phyloP scores from a whole-genome alignment of 371 early-diverging fungal genomes.

The Mortierella sp. region DNA sequence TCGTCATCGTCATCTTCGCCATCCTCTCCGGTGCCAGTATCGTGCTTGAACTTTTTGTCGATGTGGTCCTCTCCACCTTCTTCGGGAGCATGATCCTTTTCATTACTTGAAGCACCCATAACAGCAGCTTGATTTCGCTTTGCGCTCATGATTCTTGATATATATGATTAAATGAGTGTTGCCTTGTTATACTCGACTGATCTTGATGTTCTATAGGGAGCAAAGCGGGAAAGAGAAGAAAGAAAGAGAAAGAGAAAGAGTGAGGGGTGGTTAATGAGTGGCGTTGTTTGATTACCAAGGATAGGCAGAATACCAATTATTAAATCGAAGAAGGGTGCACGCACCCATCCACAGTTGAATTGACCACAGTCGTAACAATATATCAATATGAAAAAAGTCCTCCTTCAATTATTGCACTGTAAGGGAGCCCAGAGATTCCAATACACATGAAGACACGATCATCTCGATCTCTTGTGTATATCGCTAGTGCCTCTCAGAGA shows the following conservation, averaged over 20 bases:
- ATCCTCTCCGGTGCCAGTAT: constrained; percentile 30
- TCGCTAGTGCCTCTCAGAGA: too few relatives aligned
- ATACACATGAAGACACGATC: too few relatives aligned
- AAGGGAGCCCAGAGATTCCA: too few relatives aligned
- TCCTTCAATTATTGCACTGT: too few relatives aligned
- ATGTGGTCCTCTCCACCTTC: constrained; percentile 26
- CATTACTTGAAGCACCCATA: neutral
- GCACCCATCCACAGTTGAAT: too few relatives aligned
- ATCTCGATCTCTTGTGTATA: too few relatives aligned
- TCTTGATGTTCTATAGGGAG: too few relatives aligned
- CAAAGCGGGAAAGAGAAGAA: neutral
- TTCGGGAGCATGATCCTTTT: constrained; percentile 5
- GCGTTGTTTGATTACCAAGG: too few relatives aligned
- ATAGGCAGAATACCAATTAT: too few relatives aligned
- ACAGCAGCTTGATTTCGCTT: constrained; percentile 19
- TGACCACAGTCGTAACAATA: too few relatives aligned
- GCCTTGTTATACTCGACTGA: neutral
- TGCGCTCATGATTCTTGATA: constrained; percentile 12
- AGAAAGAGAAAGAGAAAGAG: neutral
- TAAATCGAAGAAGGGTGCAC: too few relatives aligned
- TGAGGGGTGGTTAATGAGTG: neutral
- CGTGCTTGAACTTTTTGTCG: constrained; percentile 46
- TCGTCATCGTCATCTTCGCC: constrained; percentile 59
- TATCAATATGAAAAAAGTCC: too few relatives aligned
- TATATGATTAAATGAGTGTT: neutral